phyloP scores from a whole-genome alignment of 2,329 filamentous ascomycete species.

The Calcarisporium arbuscula region DNA sequence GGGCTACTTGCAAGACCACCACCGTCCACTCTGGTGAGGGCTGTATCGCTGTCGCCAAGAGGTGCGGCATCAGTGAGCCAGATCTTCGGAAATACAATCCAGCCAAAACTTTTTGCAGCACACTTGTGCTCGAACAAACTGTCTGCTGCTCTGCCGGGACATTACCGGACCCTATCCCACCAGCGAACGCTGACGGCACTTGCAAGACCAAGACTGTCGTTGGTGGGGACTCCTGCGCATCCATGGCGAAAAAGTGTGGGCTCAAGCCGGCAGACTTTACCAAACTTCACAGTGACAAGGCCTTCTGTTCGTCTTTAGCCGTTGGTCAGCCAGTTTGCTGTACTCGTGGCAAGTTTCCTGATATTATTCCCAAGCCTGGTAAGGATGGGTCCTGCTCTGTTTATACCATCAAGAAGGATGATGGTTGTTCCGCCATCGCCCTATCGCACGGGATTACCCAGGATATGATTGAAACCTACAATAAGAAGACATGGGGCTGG shows the following conservation, averaged over 20 bases:
- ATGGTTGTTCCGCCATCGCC: slow-evolving; percentile 31
- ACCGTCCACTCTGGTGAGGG: slow-evolving; percentile 19
- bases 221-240: slow-evolving; percentile 25
- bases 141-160: slow-evolving; percentile 16
- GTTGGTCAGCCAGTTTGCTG: slow-evolving; percentile 30
- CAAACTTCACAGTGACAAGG: slow-evolving; percentile 23
- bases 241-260: slow-evolving; percentile 29
- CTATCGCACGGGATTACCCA: slow-evolving; percentile 25
- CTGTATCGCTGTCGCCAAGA: slow-evolving; percentile 22
- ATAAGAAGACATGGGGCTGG: slow-evolving; percentile 33
- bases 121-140: slow-evolving; percentile 11
- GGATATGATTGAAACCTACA: slow-evolving; percentile 28
- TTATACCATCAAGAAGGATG: slow-evolving; percentile 20
- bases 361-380: slow-evolving; percentile 26
- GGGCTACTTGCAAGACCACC: slow-evolving; percentile 14
- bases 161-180: slow-evolving; percentile 12
- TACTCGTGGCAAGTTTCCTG: slow-evolving; percentile 25
- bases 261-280: slow-evolving; percentile 27
- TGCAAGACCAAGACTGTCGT: slow-evolving; percentile 24
- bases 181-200: slow-evolving; percentile 14
- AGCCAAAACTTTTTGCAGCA: slow-evolving; percentile 13
- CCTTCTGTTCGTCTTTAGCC: slow-evolving; percentile 21
- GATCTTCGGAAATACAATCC: slow-evolving; percentile 26
- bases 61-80: slow-evolving; percentile 23
- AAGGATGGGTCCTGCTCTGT: slow-evolving; percentile 22